Evolutionary conservation across 805 yeast species (phyloP), one percentile per base, ranked within the genome.

Genomic region (Suhomyces canberraensis): DNA sequence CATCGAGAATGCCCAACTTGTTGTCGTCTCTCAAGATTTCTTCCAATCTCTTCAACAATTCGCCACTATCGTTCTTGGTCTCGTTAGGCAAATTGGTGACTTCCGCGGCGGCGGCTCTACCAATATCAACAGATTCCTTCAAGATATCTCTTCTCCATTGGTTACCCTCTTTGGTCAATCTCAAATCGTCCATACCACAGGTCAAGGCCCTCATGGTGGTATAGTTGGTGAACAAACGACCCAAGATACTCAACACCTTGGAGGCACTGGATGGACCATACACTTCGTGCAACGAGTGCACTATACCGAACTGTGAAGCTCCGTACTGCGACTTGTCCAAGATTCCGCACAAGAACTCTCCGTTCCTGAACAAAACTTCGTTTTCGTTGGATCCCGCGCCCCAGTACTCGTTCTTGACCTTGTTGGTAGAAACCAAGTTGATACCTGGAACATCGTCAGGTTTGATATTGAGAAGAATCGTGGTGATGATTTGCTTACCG

Each of bases 171-270:
- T 63, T 77, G 16, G 98, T 93, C 50, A 95, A 75, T 59, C 95
- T 79, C 61, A 93, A 73, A 69, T 93, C 99, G 61, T 93, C 99
- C 98, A 93, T 95, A 76, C 99, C 98, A 81, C 99, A 93, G 6
- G 98, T 93, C 58, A 93, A 86, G 1, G 96, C 98, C 40, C 87
- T 84, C 69, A 79, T 75, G 77, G 84, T 90, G 54, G 84, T 89
- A 62, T 88, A 93, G 61, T 86, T 88, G 16, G 99, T 95, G 68
- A 95, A 91, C 37, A 93, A 72, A 54, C 98, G 77, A 46, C 98
- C 98, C 43, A 93, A 73, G n/a, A 91, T 95, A 33, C 95, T 84
- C 33, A 93, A 70, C 4, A 93, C 76, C 56, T 85, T 83, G 42
- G 97, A 96, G 15, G 98, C 96, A 52, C 81, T 76, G 34, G 76